These are phyloP conservation scores for Venturia nashicola DNA, from an alignment of 2,329 filamentous ascomycete genomes.

Conservation along the genomic window DNA sequence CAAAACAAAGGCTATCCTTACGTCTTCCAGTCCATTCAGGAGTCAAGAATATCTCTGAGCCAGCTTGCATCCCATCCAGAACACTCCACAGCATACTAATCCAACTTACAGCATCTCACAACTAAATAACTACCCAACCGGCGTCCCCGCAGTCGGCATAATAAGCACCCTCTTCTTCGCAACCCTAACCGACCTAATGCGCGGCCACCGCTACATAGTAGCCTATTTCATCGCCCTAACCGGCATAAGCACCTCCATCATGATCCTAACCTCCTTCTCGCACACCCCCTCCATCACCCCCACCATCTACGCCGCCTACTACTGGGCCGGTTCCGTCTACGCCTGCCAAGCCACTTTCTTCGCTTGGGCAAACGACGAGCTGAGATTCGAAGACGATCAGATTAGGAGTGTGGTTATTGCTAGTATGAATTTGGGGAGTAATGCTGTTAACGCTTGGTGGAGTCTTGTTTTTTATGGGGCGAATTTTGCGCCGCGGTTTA, in stretches of 20 bases:
- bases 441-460: conserved; percentile 63
- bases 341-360: conserved; percentile 65
- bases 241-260: conserved; percentile 47
- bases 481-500: conserved; percentile 53
- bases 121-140: conserved; percentile 42
- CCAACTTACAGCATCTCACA: conserved; percentile 30
- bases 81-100: background rate
- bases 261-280: conserved; percentile 45
- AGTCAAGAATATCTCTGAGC: too few species aligned
- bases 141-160: conserved; percentile 40
- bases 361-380: conserved; percentile 62
- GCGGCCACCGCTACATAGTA: conserved; percentile 52
- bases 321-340: conserved; percentile 58
- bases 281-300: conserved; percentile 34
- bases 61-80: too few species aligned
- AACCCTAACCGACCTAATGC: conserved; percentile 51
- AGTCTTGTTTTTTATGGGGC: conserved; percentile 59
- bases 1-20: background rate
- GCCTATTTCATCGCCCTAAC: conserved; percentile 56
- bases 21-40: too few species aligned
- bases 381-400: conserved; percentile 46
- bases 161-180: conserved; percentile 55
- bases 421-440: conserved; percentile 58
- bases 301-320: conserved; percentile 53
- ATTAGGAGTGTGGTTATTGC: conserved; percentile 56